Conservation (phyloP, 2,329 filamentous ascomycete species). For the Aureobasidium sp. region DNA sequence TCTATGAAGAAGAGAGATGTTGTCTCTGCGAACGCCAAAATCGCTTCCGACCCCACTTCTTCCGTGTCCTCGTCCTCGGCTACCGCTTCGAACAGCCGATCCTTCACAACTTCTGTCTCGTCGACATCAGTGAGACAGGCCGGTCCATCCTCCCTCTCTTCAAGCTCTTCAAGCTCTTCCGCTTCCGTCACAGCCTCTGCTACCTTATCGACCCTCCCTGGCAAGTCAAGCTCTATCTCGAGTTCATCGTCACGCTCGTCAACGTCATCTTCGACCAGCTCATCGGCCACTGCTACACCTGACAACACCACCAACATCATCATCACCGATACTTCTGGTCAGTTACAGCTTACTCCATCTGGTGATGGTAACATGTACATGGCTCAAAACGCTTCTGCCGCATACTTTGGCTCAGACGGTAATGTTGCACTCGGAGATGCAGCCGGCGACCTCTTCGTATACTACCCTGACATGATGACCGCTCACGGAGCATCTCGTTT, state of each 20-base stretch:
- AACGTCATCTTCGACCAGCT: neutral
- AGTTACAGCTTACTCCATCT: neutral
- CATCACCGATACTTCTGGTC: constrained; percentile 19
- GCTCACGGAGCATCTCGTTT: constrained; percentile 23
- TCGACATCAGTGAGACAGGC: neutral
- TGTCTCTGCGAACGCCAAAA: neutral
- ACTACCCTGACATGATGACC: constrained; percentile 23
- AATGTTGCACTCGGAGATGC: neutral
- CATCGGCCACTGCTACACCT: neutral
- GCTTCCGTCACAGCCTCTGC: neutral
- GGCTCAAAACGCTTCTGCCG: constrained; percentile 2
- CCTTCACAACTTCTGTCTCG: neutral
- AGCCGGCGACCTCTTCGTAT: constrained; percentile 15
- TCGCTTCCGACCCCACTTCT: neutral
- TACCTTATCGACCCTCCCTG: neutral
- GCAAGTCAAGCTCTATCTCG: neutral
- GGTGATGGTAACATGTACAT: constrained; percentile 13
- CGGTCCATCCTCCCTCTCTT: too few relatives aligned
- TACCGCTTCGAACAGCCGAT: neutral
- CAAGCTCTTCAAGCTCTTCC: neutral
- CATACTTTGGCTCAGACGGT: neutral
- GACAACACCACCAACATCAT: constrained; percentile 16
- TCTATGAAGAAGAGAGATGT: neutral
- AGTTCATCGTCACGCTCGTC: too few relatives aligned
- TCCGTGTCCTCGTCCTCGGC: neutral